Percentiles rank a stretch among this genome's conserved stretches.
Evolutionary conservation across 2,329 filamentous ascomycete species (phyloP).

Genomic region (Tolypocladium cylindrosporum): DNA sequence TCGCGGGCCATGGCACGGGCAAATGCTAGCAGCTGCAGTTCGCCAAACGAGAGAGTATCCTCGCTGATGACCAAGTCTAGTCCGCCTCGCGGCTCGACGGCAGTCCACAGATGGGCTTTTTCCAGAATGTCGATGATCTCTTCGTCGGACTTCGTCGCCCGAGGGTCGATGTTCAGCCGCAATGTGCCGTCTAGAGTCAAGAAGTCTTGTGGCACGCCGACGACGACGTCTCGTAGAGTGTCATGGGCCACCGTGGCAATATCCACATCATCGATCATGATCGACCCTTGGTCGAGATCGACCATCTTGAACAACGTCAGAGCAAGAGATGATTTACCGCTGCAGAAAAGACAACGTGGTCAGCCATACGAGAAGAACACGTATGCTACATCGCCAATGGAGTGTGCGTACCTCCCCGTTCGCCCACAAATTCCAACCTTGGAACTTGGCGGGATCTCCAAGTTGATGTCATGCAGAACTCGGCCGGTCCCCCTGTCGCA

Average conservation of each 20-base stretch:
- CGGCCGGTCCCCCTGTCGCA: too few species aligned
- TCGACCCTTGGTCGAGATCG: too few species aligned
- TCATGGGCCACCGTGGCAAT: conserved; percentile 55
- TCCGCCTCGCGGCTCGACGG: conserved; percentile 25
- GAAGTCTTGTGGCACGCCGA: conserved; percentile 40
- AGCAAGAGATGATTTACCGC: too few species aligned
- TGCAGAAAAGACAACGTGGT: too few species aligned
- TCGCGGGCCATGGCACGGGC: conserved; percentile 32
- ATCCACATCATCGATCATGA: too few species aligned
- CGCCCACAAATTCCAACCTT: too few species aligned
- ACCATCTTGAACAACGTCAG: too few species aligned
- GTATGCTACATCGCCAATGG: too few species aligned
- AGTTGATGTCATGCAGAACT: too few species aligned
- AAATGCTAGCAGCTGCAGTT: conserved; percentile 38
- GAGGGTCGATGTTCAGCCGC: conserved; percentile 37
- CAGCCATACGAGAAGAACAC: too few species aligned
- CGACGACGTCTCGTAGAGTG: conserved; percentile 20
- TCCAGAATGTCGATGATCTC: conserved; percentile 23
- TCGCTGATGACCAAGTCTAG: conserved; percentile 22
- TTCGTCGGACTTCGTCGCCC: conserved; percentile 27
- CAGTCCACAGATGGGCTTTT: conserved; percentile 33
- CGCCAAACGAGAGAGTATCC: conserved; percentile 31
- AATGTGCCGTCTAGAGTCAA: conserved; percentile 28
- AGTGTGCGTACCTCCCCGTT: too few species aligned
- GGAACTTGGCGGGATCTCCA: too few species aligned